Evolutionary conservation across 2,329 filamentous ascomycete genomes (phyloP).

Genomic region (Talaromyces pinophilus): DNA sequence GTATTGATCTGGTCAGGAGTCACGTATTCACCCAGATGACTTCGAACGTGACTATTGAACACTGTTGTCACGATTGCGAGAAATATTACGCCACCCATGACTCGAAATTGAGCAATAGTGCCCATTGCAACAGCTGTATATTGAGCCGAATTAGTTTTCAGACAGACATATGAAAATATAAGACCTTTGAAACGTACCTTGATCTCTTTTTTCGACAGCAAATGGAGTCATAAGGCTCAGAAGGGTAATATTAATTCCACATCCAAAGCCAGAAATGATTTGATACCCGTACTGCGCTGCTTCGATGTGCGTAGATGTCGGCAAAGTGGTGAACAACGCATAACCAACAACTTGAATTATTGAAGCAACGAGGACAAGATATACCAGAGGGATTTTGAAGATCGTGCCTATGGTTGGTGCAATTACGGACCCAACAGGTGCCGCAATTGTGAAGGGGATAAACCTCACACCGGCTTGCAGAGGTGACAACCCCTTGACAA

Average conservation of each 20-base stretch:
- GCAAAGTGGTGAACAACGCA: conserved; percentile 32
- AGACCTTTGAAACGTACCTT: background rate
- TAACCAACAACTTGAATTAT: conserved; percentile 38
- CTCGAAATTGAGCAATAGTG: conserved; percentile 24
- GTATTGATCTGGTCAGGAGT: background rate
- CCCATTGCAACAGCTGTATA: conserved; percentile 25
- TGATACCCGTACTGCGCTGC: conserved; percentile 37
- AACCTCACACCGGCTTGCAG: conserved; percentile 7
- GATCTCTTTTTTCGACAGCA: conserved; percentile 3
- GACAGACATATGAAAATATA: too few species aligned
- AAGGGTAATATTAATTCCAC: conserved; percentile 31
- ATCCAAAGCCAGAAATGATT: conserved; percentile 41
- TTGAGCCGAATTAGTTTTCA: background rate
- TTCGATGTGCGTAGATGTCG: background rate
- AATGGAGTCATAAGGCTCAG: conserved; percentile 13
- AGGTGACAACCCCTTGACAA: conserved; percentile 8
- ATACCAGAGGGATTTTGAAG: conserved; percentile 32
- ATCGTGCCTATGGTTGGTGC: background rate
- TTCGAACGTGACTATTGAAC: background rate
- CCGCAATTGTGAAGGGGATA: conserved; percentile 6
- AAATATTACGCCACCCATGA: conserved; percentile 24
- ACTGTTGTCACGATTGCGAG: conserved; percentile 23
- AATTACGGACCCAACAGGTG: background rate
- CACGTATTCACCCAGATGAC: background rate
- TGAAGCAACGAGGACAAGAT: conserved; percentile 34